phyloP scores from a whole-genome alignment of 2,329 filamentous ascomycete genomes.

The Aspergillus sp. region DNA sequence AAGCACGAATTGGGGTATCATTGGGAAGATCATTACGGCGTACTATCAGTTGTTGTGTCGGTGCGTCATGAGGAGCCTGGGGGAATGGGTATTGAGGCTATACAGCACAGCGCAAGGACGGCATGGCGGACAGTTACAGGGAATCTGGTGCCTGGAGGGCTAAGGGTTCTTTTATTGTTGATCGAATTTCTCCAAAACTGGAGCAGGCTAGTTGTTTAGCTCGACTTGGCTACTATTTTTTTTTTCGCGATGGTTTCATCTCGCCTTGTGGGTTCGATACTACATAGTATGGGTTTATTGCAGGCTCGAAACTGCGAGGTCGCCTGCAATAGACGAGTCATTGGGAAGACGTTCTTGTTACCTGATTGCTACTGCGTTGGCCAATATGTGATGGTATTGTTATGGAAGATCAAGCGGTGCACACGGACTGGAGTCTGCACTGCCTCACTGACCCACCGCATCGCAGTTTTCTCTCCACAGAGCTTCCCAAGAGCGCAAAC shows the following conservation, averaged over 20 bases:
- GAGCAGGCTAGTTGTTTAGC: neutral
- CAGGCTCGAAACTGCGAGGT: neutral
- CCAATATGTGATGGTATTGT: neutral
- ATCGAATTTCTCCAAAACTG: no score
- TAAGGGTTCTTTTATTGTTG: neutral
- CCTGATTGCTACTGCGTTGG: neutral
- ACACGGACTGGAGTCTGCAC: neutral
- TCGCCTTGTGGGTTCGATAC: neutral
- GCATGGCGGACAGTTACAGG: neutral
- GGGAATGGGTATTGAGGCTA: neutral
- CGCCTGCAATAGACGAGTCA: neutral
- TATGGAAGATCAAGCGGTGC: neutral
- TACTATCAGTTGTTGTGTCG: neutral
- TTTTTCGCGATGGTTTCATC: neutral
- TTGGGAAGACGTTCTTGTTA: neutral
- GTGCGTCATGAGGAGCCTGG: neutral
- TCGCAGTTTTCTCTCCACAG: neutral
- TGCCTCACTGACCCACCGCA: neutral
- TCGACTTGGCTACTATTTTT: neutral
- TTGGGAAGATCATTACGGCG: neutral
- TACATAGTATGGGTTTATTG: neutral
- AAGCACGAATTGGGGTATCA: conserved; percentile 4
- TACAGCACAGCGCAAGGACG: neutral
- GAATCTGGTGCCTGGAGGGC: neutral
- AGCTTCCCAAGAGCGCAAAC: neutral